These are phyloP conservation scores for Diplocarpon mali DNA, from an alignment of 2,329 filamentous ascomycete genomes.

Conservation along the genomic window DNA sequence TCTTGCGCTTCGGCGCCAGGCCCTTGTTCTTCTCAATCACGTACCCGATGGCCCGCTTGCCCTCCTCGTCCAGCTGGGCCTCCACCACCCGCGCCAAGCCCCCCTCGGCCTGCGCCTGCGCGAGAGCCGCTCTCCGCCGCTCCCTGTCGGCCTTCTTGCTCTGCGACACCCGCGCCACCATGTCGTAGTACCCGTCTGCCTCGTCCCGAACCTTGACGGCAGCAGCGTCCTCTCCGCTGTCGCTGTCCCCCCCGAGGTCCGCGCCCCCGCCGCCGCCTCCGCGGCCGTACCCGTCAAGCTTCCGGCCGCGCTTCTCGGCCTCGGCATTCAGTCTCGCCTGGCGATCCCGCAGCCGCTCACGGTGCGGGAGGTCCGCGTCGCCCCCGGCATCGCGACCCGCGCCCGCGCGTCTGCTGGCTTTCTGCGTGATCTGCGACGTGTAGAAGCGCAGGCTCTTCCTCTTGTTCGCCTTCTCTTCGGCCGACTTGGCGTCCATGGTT, in stretches of 20 bases:
- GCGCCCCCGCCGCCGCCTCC: slow-evolving; percentile 60
- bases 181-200: slow-evolving; percentile 78
- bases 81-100: slow-evolving; percentile 53
- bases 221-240: slow-evolving; percentile 30
- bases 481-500: slow-evolving; percentile 61
- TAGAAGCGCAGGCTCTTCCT: slow-evolving; percentile 96
- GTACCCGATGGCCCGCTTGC: slow-evolving; percentile 87
- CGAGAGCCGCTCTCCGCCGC: slow-evolving; percentile 43
- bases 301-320: slow-evolving; percentile 71
- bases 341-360: slow-evolving; percentile 77
- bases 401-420: slow-evolving; percentile 71
- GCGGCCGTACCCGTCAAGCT: slow-evolving; percentile 49
- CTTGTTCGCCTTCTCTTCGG: slow-evolving; percentile 75
- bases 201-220: slow-evolving; percentile 30
- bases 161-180: slow-evolving; percentile 60
- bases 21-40: slow-evolving; percentile 98
- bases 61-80: slow-evolving; percentile 65
- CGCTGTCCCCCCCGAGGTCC: slow-evolving; percentile 45
- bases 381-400: slow-evolving; percentile 66
- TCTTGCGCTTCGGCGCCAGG: slow-evolving; percentile 76
- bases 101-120: slow-evolving; percentile 47
- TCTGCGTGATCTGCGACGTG: slow-evolving; percentile 93
- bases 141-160: slow-evolving; percentile 66
- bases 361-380: slow-evolving; percentile 74
- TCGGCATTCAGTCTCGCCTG: slow-evolving; percentile 80